These are phyloP conservation scores for Exobasidium rhododendri DNA, from an alignment of 1,284 basidiomycete genomes.

Conservation along the genomic window DNA sequence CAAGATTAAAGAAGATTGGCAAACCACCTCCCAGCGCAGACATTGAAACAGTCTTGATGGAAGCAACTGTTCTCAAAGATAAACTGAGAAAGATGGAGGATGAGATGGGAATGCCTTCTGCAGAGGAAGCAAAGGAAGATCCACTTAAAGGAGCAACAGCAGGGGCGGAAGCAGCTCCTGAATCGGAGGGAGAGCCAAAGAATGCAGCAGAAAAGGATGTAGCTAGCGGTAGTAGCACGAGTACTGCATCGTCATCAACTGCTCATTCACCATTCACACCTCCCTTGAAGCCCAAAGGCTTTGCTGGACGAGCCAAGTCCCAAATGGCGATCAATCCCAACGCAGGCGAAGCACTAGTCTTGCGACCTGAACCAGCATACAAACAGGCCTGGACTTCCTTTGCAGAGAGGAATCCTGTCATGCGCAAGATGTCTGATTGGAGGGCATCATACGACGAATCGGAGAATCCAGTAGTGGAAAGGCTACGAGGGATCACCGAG, in stretches of 20 bases:
- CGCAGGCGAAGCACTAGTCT: slow-evolving; percentile 39
- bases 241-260: not conserved
- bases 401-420: slow-evolving; percentile 40
- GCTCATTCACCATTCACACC: slow-evolving; percentile 5
- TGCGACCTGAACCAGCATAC: slow-evolving; percentile 42
- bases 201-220: not conserved
- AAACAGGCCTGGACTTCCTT: slow-evolving; percentile 42
- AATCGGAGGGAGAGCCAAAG: slow-evolving; percentile 9
- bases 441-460: slow-evolving; percentile 73
- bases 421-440: slow-evolving; percentile 31
- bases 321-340: slow-evolving; percentile 23
- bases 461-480: slow-evolving; percentile 81
- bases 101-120: not conserved
- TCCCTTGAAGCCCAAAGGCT: slow-evolving; percentile 33
- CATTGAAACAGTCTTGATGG: slow-evolving; percentile 28
- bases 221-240: not conserved
- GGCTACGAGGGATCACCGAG: slow-evolving; percentile 76
- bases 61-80: slow-evolving; percentile 1
- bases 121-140: slow-evolving; percentile 8
- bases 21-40: slow-evolving; percentile 40
- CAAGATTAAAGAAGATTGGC: slow-evolving; percentile 50
- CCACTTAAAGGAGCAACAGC: slow-evolving; percentile 12
- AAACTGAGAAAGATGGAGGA: slow-evolving; percentile 11
- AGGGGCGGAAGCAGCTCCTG: slow-evolving; percentile 10
- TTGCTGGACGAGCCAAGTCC: slow-evolving; percentile 33